phyloP scores from a whole-genome alignment of 2,329 filamentous ascomycete genomes.

The Sarocladium strictum region DNA sequence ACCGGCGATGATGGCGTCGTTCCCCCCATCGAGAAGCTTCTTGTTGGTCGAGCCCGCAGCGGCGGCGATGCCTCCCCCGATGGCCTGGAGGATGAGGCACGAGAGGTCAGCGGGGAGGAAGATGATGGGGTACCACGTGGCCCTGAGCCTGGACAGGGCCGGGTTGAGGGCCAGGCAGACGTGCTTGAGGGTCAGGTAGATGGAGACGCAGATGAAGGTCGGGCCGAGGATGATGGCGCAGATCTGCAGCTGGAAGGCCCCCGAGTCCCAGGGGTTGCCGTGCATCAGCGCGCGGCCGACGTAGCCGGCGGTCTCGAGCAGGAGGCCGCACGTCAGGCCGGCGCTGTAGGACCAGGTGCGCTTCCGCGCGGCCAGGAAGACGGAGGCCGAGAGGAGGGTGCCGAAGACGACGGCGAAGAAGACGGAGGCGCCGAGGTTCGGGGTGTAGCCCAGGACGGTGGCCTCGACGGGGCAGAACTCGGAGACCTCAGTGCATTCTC shows the following conservation, averaged over 20 bases:
- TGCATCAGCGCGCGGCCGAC: conserved; percentile 44
- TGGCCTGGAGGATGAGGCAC: conserved; percentile 53
- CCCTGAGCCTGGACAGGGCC: conserved; percentile 42
- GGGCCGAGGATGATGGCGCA: conserved; percentile 53
- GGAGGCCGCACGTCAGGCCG: conserved; percentile 41
- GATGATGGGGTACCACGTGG: conserved; percentile 47
- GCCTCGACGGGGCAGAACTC: conserved; percentile 41
- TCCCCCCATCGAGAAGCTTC: conserved; percentile 36
- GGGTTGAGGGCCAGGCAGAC: conserved; percentile 44
- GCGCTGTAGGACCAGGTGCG: conserved; percentile 50
- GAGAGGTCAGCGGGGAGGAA: conserved; percentile 55
- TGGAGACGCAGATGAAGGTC: conserved; percentile 54
- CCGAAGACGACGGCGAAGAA: conserved; percentile 48
- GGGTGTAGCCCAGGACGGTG: conserved; percentile 51
- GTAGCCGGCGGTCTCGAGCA: conserved; percentile 50
- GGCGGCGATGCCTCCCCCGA: conserved; percentile 51
- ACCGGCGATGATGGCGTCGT: conserved; percentile 47
- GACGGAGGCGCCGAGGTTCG: conserved; percentile 49
- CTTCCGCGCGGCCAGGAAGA: conserved; percentile 40
- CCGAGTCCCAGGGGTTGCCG: conserved; percentile 47
- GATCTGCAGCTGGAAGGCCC: conserved; percentile 53
- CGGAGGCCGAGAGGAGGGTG: conserved; percentile 33
- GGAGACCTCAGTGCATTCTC: conserved; percentile 29
- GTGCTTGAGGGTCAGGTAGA: conserved; percentile 61
- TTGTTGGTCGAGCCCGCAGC: conserved; percentile 34